Evolutionary conservation across 1,284 basidiomycete species (phyloP).

Genomic region (Xerocomus cyaneibrunnescens): DNA sequence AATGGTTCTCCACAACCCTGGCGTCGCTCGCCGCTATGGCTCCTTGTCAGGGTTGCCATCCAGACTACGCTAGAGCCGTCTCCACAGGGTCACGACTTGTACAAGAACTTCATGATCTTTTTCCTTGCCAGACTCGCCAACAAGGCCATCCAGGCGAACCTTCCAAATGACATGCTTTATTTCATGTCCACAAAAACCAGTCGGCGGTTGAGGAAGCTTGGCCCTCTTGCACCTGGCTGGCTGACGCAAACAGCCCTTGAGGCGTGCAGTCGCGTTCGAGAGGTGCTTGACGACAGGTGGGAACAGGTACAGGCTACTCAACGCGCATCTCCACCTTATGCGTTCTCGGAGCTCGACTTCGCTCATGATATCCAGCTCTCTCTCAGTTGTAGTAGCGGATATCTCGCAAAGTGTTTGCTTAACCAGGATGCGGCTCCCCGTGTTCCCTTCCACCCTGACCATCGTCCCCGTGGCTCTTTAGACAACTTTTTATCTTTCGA

Average conservation of each 20-base stretch:
- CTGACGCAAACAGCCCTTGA: background rate
- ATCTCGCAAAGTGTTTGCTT: background rate
- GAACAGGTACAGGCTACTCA: background rate
- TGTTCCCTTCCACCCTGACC: background rate
- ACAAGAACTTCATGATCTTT: conserved; percentile 49
- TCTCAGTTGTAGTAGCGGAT: background rate
- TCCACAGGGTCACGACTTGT: conserved; percentile 28
- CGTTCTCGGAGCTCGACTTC: background rate
- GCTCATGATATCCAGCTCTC: background rate
- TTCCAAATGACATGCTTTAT: background rate
- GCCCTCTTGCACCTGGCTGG: background rate
- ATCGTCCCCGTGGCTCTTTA: background rate
- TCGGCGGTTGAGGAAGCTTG: background rate
- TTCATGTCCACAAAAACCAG: background rate
- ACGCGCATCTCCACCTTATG: background rate
- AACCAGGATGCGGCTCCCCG: background rate
- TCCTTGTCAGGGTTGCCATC: conserved; percentile 37
- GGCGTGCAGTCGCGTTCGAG: background rate
- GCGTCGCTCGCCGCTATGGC: conserved; percentile 41
- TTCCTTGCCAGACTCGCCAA: conserved; percentile 28
- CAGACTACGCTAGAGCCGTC: conserved; percentile 39
- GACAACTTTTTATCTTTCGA: background rate
- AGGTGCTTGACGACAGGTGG: background rate
- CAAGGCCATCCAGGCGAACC: background rate
- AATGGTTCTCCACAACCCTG: conserved; percentile 29